Evolutionary conservation across 345 rosid genomes (phyloP).

Genomic region (Odontarrhena argentea): DNA sequence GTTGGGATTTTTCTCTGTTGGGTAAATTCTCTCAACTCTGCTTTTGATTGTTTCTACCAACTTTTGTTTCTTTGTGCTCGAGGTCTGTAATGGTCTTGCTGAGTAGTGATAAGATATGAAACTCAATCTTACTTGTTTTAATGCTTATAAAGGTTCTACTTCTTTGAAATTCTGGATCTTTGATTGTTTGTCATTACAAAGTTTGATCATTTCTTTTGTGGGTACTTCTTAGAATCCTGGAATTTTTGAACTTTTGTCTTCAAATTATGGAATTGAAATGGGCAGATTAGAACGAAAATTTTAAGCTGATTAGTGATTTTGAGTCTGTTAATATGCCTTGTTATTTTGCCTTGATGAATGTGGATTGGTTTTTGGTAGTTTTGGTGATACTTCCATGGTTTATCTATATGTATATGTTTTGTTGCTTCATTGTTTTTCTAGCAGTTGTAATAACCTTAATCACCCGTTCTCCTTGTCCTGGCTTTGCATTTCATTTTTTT

Average conservation of each 20-base stretch:
- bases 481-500: slow-evolving; percentile 22
- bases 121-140: slow-evolving; percentile 39
- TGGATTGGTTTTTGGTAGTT: background rate
- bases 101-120: slow-evolving; percentile 8
- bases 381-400: slow-evolving; percentile 24
- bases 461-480: slow-evolving; percentile 16
- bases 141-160: slow-evolving; percentile 21
- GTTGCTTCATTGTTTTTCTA: background rate
- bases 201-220: slow-evolving; percentile 1
- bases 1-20: background rate
- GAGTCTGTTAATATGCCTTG: background rate
- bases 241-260: background rate
- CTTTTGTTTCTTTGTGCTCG: slow-evolving; percentile 17
- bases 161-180: slow-evolving; percentile 25
- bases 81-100: background rate
- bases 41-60: slow-evolving; percentile 22
- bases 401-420: slow-evolving; percentile 3
- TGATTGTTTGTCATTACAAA: slow-evolving; percentile 20
- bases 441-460: slow-evolving; percentile 15
- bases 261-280: background rate
- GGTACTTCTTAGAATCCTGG: background rate
- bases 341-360: slow-evolving; percentile 5
- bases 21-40: slow-evolving; percentile 36
- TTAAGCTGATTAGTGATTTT: slow-evolving; percentile 6
- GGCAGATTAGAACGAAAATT: background rate